These are phyloP conservation scores for Rhizopus arrhizus DNA, from an alignment of 371 early-diverging fungal genomes.

Conservation along the genomic window DNA sequence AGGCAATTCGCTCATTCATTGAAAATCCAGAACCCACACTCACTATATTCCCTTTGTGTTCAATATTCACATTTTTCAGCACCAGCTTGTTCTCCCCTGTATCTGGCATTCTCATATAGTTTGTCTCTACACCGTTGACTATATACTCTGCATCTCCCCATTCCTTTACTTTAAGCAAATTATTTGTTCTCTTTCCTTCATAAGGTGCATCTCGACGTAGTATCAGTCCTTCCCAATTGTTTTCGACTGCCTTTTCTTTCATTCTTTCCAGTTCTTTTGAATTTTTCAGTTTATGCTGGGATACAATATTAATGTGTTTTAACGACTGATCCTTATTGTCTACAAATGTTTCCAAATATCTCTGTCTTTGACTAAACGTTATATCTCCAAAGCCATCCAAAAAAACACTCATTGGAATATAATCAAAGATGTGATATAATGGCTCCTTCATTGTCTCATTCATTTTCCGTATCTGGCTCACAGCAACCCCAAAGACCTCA, in stretches of 20 bases:
- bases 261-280: constrained; percentile 34
- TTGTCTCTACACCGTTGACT: constrained; percentile 54
- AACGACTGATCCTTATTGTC: constrained; percentile 3
- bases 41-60: constrained; percentile 54
- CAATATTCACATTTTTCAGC: constrained; percentile 50
- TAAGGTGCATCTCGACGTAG: constrained; percentile 54
- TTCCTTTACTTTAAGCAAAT: constrained; percentile 61
- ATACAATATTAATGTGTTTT: constrained; percentile 33
- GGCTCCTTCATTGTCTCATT: constrained; percentile 39
- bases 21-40: constrained; percentile 65
- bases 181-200: constrained; percentile 60
- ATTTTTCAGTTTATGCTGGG: constrained; percentile 35
- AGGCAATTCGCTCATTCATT: constrained; percentile 43
- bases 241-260: constrained; percentile 29
- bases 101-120: constrained; percentile 51
- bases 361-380: constrained; percentile 39
- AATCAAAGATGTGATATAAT: constrained; percentile 61
- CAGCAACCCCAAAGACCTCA: constrained; percentile 36
- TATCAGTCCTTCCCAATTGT: constrained; percentile 65
- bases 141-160: constrained; percentile 62
- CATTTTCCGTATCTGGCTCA: constrained; percentile 37
- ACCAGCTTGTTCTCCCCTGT: constrained; percentile 48
- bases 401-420: constrained; percentile 43
- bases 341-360: constrained; percentile 23
- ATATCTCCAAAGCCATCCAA: constrained; percentile 26